A percentile compares a stretch with the other conserved stretches of the same genome.
Conservation (phyloP, 108 stramenopile species). For the Cyclotella sp. region DNA sequence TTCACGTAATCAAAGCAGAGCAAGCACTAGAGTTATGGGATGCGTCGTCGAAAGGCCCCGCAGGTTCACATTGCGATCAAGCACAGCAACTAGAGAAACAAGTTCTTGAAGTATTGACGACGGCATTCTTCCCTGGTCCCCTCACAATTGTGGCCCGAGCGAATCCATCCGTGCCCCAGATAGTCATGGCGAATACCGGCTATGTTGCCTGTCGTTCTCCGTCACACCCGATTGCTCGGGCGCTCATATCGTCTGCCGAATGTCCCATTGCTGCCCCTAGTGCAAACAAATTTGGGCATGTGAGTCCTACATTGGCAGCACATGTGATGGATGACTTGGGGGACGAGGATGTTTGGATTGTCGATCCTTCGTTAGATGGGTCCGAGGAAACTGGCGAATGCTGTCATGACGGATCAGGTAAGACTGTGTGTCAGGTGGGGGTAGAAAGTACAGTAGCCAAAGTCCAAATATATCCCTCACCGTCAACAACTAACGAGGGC, state of each 20-base stretch:
- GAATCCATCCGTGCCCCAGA: conserved; percentile 68
- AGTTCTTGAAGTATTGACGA: conserved; percentile 59
- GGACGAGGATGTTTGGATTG: conserved; percentile 83
- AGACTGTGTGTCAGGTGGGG: conserved; percentile 63
- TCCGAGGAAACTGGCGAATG: background rate
- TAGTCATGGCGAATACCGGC: conserved; percentile 93
- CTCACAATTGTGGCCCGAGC: conserved; percentile 91
- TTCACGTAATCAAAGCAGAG: conserved; percentile 80
- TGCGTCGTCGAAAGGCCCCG: conserved; percentile 39
- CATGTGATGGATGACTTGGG: conserved; percentile 97
- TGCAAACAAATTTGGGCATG: conserved; percentile 98
- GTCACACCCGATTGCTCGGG: conserved; percentile 84
- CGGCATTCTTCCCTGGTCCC: conserved; percentile 94
- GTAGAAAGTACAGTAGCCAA: conserved; percentile 90
- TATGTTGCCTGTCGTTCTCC: conserved; percentile 97
- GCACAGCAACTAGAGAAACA: conserved; percentile 41
- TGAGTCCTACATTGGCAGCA: conserved; percentile 90
- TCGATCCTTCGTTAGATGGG: conserved; percentile 58
- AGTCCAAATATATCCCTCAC: conserved; percentile 55
- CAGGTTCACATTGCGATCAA: conserved; percentile 11
- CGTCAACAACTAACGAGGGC: conserved; percentile 17
- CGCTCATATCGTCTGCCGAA: conserved; percentile 73
- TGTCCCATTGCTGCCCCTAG: conserved; percentile 98
- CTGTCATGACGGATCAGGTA: conserved; percentile 13
- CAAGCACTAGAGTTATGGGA: conserved; percentile 80